Conservation (phyloP, 192 early-diverging fungal species). For the Coemansia sp. region DNA sequence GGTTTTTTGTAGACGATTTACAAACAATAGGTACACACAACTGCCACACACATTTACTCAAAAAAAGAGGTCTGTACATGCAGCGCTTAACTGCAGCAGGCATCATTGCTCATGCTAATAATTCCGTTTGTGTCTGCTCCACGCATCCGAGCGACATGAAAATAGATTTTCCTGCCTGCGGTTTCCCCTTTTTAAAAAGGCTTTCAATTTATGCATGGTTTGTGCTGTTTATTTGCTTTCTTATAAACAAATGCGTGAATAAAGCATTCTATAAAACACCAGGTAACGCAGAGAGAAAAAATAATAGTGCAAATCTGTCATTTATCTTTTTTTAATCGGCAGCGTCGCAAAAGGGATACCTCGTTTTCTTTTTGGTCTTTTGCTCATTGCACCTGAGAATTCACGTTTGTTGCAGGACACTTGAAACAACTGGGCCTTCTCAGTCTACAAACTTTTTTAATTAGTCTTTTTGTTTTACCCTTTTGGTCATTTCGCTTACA, state of each 20-base stretch:
- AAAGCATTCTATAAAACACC: no score
- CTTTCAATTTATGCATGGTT: conserved; percentile 10
- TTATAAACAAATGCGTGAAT: no score
- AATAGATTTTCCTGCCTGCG: not conserved
- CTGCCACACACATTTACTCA: not conserved
- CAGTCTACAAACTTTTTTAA: conserved; percentile 2
- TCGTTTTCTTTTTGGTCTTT: not conserved
- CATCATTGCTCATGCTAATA: not conserved
- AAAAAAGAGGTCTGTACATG: conserved; percentile 1
- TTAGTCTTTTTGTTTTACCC: not conserved
- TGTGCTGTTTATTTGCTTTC: conserved; percentile 5
- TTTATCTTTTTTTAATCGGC: no score
- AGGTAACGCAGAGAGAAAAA: no score
- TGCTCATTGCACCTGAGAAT: not conserved
- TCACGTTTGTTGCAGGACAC: conserved; percentile 4
- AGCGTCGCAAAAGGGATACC: not conserved
- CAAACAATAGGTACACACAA: not conserved
- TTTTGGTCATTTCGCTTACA: not conserved
- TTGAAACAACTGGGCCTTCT: not conserved
- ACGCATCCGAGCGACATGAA: conserved; percentile 6
- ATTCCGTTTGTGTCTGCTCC: conserved; percentile 3
- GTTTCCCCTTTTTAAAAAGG: conserved; percentile 1
- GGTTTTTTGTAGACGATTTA: not conserved
- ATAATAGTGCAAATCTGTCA: no score
- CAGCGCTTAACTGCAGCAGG: conserved; percentile 1